phyloP scores from a whole-genome alignment of 2,329 filamentous ascomycete species.

The Pseudogymnoascus sp. region DNA sequence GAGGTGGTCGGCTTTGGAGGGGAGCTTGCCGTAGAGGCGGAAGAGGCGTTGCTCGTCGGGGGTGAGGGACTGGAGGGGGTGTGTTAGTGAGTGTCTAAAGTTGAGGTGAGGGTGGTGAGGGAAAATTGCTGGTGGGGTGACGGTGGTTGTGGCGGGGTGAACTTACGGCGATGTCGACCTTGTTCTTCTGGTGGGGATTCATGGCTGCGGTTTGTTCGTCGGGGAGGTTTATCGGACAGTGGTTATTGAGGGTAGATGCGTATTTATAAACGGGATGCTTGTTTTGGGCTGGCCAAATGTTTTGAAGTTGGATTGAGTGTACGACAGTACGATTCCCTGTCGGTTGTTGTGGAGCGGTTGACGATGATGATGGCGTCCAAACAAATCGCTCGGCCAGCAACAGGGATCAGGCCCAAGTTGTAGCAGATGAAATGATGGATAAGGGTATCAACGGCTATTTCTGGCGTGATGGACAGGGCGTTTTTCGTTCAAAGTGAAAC shows the following conservation, averaged over 20 bases:
- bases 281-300: background rate
- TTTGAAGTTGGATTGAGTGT: slow-evolving; percentile 6
- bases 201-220: slow-evolving; percentile 38
- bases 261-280: background rate
- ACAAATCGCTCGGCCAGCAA: slow-evolving; percentile 4
- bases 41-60: slow-evolving; percentile 95
- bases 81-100: background rate
- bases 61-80: slow-evolving; percentile 61
- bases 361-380: slow-evolving; percentile 6
- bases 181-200: slow-evolving; percentile 98
- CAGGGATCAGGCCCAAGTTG: background rate
- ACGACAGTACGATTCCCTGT: background rate
- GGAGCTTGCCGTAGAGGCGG: slow-evolving; percentile 94
- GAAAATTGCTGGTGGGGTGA: background rate
- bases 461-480: background rate
- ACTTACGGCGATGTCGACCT: slow-evolving; percentile 90
- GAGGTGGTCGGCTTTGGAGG: slow-evolving; percentile 88
- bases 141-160: slow-evolving; percentile 14
- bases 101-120: background rate
- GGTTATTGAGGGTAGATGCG: background rate
- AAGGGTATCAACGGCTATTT: background rate
- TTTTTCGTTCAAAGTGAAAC: background rate
- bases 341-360: slow-evolving; percentile 5
- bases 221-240: background rate
- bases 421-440: slow-evolving; percentile 2